Base-by-base conservation (phyloP, 768 basidiomycete species). In the Suillus brevipes region DNA sequence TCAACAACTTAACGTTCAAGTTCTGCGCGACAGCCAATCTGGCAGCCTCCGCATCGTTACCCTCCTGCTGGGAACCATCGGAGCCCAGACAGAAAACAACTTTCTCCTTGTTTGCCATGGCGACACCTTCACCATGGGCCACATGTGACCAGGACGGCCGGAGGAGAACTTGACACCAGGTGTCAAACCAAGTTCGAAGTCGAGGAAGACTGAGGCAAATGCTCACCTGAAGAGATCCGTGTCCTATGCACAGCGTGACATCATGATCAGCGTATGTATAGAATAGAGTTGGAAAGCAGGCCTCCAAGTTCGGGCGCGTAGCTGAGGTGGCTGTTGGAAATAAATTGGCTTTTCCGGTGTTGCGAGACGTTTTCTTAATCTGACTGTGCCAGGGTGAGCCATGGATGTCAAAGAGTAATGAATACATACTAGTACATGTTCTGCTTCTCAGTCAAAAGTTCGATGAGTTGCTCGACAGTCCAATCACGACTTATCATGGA, bases 301-400 rank as follows among this genome's bases (percentile, higher is more conserved):
- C n/a, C 73, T 89, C 85, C 58, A 99, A 82, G 75, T 99, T 99
- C 6, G 91, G 89, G n/a, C 94, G 86, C 9, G 95, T 99, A 8
- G 88, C 72, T 94, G 93, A 6, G 94, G 92, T 9, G 97, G 97
- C 1, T 93, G 92, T 76, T 97, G 94, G 75, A 95, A 87, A 82
- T 97, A 99, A 45, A 99, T 88, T 43, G 90, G 91, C 69, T 83
- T 85, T 28, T 83, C 84, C 6, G 87, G 82, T 0, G 89, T 87
- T 5, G 96, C 92, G 20, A 99, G 97, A 99, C 0, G 97, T 97
- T 73, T 89, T 95, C 80, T 95, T 97, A 79, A 99, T 91, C 87
- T 99, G 97, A 68, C 97, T 99, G 72, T 6, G 40, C 31, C 31
- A 20, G 31, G 31, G 6, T 52, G 10, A 50, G 45, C n/a, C 40